These are phyloP conservation scores for Nicotiana obtusifolia DNA, from an alignment of 257 asterid genomes.

Conservation along the genomic window DNA sequence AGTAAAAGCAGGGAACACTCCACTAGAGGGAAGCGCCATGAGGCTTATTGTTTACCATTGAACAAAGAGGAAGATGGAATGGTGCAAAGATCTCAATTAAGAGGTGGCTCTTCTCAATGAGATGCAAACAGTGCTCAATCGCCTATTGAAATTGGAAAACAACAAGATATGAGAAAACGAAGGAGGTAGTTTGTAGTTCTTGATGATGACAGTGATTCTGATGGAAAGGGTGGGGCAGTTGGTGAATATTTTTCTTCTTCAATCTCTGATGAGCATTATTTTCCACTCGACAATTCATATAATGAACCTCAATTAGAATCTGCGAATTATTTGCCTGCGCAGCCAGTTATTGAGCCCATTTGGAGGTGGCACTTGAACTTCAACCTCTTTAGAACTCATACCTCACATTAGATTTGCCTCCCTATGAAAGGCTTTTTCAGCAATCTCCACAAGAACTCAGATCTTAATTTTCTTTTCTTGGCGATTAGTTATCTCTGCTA, in stretches of 20 bases:
- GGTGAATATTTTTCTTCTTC: neutral
- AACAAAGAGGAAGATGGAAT: neutral
- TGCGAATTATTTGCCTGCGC: neutral
- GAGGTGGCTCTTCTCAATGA: neutral
- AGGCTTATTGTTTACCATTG: neutral
- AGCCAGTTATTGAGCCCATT: neutral
- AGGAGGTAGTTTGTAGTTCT: neutral
- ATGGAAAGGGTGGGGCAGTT: neutral
- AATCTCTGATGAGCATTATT: neutral
- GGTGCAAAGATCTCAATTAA: neutral
- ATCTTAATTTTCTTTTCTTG: neutral
- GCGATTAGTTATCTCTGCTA: neutral
- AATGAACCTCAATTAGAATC: neutral
- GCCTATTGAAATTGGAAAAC: neutral
- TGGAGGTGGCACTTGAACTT: neutral
- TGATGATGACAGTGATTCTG: neutral
- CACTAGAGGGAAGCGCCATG: neutral
- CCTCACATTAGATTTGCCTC: neutral
- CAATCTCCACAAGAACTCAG: neutral
- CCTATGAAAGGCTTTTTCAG: neutral
- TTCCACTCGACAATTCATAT: neutral
- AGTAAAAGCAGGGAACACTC: neutral
- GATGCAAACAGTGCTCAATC: neutral
- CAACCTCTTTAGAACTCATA: neutral
- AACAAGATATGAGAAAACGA: neutral